Conservation (phyloP, 768 basidiomycete species). For the Kwoniella heveanensis region DNA sequence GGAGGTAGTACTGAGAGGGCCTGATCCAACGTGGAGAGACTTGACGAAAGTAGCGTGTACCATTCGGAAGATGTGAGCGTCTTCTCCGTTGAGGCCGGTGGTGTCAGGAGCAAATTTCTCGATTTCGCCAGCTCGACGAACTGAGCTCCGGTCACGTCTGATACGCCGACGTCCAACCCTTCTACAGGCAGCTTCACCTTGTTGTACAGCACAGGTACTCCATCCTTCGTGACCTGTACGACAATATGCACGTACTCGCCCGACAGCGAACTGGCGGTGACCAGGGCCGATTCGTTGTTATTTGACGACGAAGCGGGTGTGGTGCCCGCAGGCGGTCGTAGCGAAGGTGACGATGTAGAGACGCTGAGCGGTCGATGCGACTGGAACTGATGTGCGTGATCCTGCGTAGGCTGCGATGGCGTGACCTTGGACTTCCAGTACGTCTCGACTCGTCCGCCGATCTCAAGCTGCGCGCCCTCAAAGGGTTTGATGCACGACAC, state of each 20-base stretch:
- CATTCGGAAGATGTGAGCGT: slow-evolving; percentile 45
- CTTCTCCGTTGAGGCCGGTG: neutral
- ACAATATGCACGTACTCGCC: slow-evolving; percentile 85
- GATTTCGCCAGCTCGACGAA: slow-evolving; percentile 70
- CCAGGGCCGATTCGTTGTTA: slow-evolving; percentile 53
- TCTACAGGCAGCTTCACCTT: slow-evolving; percentile 74
- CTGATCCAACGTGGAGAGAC: slow-evolving; percentile 71
- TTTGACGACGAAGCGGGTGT: slow-evolving; percentile 13
- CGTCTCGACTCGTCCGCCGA: slow-evolving; percentile 92
- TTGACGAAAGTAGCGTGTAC: slow-evolving; percentile 50
- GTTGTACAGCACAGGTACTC: slow-evolving; percentile 81
- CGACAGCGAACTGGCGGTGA: slow-evolving; percentile 84
- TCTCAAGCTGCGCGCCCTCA: slow-evolving; percentile 85
- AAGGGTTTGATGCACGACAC: slow-evolving; percentile 84
- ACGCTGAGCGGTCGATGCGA: slow-evolving; percentile 55
- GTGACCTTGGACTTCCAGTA: slow-evolving; percentile 89
- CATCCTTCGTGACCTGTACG: slow-evolving; percentile 88
- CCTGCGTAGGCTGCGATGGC: slow-evolving; percentile 57
- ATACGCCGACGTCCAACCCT: slow-evolving; percentile 74
- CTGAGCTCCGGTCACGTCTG: slow-evolving; percentile 80
- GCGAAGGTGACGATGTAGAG: slow-evolving; percentile 51
- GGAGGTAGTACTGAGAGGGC: slow-evolving; percentile 68
- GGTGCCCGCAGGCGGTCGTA: slow-evolving; percentile 33
- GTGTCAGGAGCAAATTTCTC: slow-evolving; percentile 56
- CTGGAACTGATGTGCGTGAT: slow-evolving; percentile 57